Conservation (phyloP, 2,329 filamentous ascomycete genomes). For the Aspergillus uvarum region DNA sequence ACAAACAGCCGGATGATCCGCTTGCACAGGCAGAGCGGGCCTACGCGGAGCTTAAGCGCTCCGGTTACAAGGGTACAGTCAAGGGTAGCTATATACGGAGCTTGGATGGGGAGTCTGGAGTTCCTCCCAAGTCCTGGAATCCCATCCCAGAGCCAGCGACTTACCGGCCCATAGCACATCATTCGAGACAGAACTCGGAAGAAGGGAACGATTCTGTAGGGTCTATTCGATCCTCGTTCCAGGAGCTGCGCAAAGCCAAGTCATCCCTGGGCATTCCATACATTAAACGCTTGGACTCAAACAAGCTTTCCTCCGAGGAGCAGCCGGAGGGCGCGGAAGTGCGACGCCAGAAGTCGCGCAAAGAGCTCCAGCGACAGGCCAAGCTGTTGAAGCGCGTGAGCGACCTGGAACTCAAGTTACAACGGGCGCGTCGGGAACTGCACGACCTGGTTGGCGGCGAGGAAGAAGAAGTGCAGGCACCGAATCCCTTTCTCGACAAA, state of each 20-base stretch:
- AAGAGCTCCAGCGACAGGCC: conserved; percentile 57
- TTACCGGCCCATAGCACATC: conserved; percentile 16
- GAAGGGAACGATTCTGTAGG: conserved; percentile 22
- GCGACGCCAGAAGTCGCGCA: conserved; percentile 53
- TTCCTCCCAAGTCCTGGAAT: conserved; percentile 38
- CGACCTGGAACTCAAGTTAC: conserved; percentile 59
- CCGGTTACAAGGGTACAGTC: conserved; percentile 48
- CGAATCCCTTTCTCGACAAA: conserved; percentile 25
- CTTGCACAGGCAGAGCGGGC: conserved; percentile 51
- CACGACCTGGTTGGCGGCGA: conserved; percentile 48
- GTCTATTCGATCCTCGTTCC: conserved; percentile 35
- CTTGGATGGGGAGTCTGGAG: conserved; percentile 18
- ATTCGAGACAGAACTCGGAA: conserved; percentile 18
- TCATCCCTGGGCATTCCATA: conserved; percentile 32
- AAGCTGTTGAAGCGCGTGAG: conserved; percentile 61
- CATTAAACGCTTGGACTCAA: conserved; percentile 30
- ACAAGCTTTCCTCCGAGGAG: conserved; percentile 22
- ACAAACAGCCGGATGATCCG: conserved; percentile 39
- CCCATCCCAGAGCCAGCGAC: conserved; percentile 35
- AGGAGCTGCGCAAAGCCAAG: conserved; percentile 37
- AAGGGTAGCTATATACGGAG: conserved; percentile 34
- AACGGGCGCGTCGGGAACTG: conserved; percentile 56
- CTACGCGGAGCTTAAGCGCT: conserved; percentile 56
- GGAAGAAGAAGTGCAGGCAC: conserved; percentile 24
- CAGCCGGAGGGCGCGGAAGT: conserved; percentile 32